Evolutionary conservation across 2,329 filamentous ascomycete genomes (phyloP).

Genomic region (Orbilia blumenaviensis): DNA sequence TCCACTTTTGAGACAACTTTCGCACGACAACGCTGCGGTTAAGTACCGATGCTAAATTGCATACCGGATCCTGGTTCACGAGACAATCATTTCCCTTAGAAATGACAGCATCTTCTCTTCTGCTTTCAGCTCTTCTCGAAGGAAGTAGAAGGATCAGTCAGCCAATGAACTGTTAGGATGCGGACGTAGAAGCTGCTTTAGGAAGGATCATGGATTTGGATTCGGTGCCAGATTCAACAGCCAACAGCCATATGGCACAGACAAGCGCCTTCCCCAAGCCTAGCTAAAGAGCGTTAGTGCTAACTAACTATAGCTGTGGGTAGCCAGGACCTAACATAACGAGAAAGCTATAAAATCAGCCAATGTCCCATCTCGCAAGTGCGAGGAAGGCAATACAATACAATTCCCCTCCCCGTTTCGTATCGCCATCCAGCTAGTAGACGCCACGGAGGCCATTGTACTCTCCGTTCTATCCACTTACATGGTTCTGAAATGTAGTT

Average conservation of each 20-base stretch:
- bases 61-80: too few relatives aligned
- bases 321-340: too few relatives aligned
- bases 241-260: too few relatives aligned
- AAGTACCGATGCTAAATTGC: too few relatives aligned
- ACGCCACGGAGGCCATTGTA: background rate
- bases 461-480: background rate
- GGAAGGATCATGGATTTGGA: background rate
- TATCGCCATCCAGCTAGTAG: background rate
- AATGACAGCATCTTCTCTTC: too few relatives aligned
- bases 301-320: too few relatives aligned
- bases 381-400: background rate
- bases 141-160: too few relatives aligned
- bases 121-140: background rate
- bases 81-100: too few relatives aligned
- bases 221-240: background rate
- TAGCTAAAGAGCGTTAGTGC: too few relatives aligned
- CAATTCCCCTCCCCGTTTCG: background rate
- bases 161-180: background rate
- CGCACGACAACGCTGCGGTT: too few relatives aligned
- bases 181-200: background rate
- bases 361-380: background rate
- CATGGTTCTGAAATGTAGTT: too few relatives aligned
- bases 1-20: background rate
- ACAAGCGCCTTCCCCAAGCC: too few relatives aligned
- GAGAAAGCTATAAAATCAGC: conserved; percentile 1